These are phyloP conservation scores for Myrica gale DNA, from an alignment of 306 rosid genomes.

Conservation along the genomic window DNA sequence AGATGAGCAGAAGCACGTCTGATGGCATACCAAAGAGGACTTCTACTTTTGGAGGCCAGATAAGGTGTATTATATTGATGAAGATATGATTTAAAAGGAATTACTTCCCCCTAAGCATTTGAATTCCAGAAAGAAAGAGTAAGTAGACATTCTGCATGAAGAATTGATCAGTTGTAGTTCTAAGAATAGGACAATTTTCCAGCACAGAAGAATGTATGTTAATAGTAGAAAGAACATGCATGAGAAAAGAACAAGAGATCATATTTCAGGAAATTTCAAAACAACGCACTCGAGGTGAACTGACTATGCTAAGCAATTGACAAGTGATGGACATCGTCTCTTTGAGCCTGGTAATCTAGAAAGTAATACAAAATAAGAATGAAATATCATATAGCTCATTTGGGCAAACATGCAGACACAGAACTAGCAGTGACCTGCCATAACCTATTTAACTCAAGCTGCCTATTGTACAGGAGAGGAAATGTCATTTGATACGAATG, in stretches of 20 bases:
- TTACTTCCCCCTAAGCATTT: slow-evolving; percentile 69
- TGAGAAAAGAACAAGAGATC: background rate
- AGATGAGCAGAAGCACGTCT: slow-evolving; percentile 96
- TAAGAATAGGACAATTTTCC: slow-evolving; percentile 2
- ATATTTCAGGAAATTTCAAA: slow-evolving; percentile 1
- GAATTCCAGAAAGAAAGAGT: background rate
- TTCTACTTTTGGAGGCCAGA: slow-evolving; percentile 76
- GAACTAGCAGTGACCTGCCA: slow-evolving; percentile 1
- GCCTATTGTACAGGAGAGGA: background rate
- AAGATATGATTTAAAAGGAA: slow-evolving; percentile 76
- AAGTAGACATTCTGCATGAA: slow-evolving; percentile 12
- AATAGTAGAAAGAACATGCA: background rate
- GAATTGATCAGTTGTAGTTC: slow-evolving; percentile 14
- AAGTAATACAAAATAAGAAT: background rate
- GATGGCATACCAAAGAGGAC: slow-evolving; percentile 92
- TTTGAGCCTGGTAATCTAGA: background rate
- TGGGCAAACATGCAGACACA: background rate
- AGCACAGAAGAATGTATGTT: background rate
- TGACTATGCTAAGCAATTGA: background rate
- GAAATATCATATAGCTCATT: background rate
- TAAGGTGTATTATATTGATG: slow-evolving; percentile 74
- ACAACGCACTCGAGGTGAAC: background rate
- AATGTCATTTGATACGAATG: background rate
- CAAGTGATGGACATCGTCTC: background rate
- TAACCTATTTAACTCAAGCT: slow-evolving; percentile 2